Percentiles rank a stretch among this genome's conserved stretches.
Conservation (phyloP, 2,329 filamentous ascomycete genomes). For the Cercospora berteroae region DNA sequence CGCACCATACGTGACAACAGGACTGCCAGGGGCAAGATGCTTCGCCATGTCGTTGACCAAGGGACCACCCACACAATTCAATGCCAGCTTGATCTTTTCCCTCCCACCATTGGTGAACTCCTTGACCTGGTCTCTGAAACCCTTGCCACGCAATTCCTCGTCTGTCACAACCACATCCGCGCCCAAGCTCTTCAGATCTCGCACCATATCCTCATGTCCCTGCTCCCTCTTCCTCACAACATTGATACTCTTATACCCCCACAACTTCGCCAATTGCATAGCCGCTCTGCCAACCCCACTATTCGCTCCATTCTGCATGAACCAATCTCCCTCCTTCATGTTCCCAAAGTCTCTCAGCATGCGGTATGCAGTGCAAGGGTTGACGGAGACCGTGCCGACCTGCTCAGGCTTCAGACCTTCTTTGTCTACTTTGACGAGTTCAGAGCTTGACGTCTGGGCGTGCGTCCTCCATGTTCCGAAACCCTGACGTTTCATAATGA, state of each 20-base stretch:
- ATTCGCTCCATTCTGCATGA: conserved; percentile 96
- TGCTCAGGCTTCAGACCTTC: conserved; percentile 71
- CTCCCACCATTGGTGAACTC: conserved; percentile 69
- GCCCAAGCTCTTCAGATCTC: conserved; percentile 60
- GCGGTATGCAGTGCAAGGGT: conserved; percentile 90
- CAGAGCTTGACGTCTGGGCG: conserved; percentile 60
- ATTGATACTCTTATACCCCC: conserved; percentile 90
- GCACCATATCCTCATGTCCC: conserved; percentile 63
- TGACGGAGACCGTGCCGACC: conserved; percentile 84
- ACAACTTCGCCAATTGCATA: conserved; percentile 80
- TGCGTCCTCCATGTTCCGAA: conserved; percentile 97
- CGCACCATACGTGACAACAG: conserved; percentile 89
- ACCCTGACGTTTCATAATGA: conserved; percentile 77
- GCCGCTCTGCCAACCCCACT: conserved; percentile 87
- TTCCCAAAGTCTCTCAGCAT: conserved; percentile 80
- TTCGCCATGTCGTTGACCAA: conserved; percentile 76
- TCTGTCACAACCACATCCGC: conserved; percentile 64
- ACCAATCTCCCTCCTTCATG: conserved; percentile 77
- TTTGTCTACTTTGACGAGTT: conserved; percentile 67
- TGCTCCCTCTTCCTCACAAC: conserved; percentile 72
- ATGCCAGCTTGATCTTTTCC: conserved; percentile 69
- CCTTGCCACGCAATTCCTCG: conserved; percentile 58
- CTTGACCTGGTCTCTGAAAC: conserved; percentile 61
- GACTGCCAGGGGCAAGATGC: conserved; percentile 62
- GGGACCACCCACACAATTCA: conserved; percentile 95